Conservation (phyloP, 2,329 filamentous ascomycete species). For the Microsporum audouinii region DNA sequence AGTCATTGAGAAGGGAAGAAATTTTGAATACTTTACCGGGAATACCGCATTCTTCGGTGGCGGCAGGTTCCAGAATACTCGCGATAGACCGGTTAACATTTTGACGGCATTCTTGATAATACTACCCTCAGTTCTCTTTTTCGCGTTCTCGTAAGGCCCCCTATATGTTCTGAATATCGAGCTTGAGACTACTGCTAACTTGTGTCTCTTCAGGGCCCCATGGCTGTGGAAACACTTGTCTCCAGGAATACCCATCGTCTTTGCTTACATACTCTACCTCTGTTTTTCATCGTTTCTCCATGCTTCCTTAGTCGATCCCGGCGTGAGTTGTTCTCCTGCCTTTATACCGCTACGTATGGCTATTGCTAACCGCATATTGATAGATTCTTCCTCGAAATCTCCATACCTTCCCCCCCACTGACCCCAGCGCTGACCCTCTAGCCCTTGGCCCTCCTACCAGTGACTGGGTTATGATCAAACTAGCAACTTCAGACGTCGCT, state of each 20-base stretch:
- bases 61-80: constrained; percentile 78
- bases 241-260: constrained; percentile 76
- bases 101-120: constrained; percentile 72
- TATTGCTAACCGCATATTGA: neutral
- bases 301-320: constrained; percentile 83
- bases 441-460: constrained; percentile 73
- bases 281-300: constrained; percentile 90
- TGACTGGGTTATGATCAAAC: constrained; percentile 87
- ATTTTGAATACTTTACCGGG: constrained; percentile 86
- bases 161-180: neutral
- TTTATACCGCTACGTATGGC: neutral
- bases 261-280: constrained; percentile 82
- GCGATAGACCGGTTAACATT: constrained; percentile 77
- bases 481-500: constrained; percentile 59
- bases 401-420: constrained; percentile 69
- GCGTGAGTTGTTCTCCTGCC: constrained; percentile 49
- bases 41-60: constrained; percentile 85
- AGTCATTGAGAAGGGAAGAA: constrained; percentile 47
- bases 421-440: constrained; percentile 68
- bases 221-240: constrained; percentile 81
- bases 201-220: constrained; percentile 43
- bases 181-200: constrained; percentile 8
- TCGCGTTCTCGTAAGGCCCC: constrained; percentile 56
- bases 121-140: constrained; percentile 70
- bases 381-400: constrained; percentile 88